Evolutionary conservation across 495 filamentous ascomycete species (phyloP), one percentile per base, ranked within the genome.

Genomic region (Terfezia claveryi): DNA sequence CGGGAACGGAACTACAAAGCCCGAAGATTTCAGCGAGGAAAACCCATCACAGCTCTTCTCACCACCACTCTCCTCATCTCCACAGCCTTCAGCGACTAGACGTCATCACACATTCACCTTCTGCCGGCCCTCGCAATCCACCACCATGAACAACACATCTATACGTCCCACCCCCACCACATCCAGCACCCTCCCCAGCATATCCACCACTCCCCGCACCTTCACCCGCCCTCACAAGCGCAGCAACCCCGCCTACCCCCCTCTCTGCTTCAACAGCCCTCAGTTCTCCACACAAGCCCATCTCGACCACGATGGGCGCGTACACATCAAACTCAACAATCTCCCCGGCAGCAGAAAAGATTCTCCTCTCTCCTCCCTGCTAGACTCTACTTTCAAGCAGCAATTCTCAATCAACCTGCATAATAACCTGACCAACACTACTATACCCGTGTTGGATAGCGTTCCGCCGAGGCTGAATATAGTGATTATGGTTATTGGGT

Each of bases 401-500:
- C 68, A 72, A 50, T 57, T 75, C 6, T n/a, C 17, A 1, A 8
- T 44, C 3, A n/a, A 54, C 11, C n/a, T 23, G 8, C 3, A 53
- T 14, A 37, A 37, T 20, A 10, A 36, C 10, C 23, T 36, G 36
- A 8, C 20, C 8, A 32, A 20, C 12, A 12, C 5, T 4, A 27
- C 12, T 23, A 23, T 2, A 7, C 41, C 41, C 3, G 17, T 14
- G 3, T 20, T 46, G 4, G 41, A 14, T 46, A 20, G 3, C 41
- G 58, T 55, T 10, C 64, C 65, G 8, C 77, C 80, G 6, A 72
- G 62, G 36, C 63, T 87, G 20, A 87, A 85, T 62, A 79, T 87
- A 14, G 83, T 86, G 0, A 75, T 87, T 23, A 85, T 85, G 72
- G 82, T 87, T 7, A 83, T 87, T 54, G 83, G 83, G 0, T 82